Evolutionary conservation across 768 basidiomycete species (phyloP), one percentile per base, ranked within the genome.

Genomic region (Exsudoporus frostii): DNA sequence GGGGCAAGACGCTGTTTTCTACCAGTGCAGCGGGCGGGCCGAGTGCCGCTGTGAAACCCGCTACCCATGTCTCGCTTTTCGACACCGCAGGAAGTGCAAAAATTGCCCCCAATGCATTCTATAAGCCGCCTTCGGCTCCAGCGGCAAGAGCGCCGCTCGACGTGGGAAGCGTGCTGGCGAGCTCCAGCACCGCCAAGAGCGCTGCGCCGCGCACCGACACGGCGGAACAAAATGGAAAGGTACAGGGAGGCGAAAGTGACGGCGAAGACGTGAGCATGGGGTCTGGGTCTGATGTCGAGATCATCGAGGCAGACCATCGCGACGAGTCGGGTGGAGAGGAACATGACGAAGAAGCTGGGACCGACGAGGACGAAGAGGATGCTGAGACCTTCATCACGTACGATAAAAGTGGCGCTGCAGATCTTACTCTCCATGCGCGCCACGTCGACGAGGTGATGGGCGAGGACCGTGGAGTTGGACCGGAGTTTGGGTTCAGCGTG

Each of bases 91-190:
- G 75, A 17, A 77, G 75, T 24, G 84, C 86, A 1, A 78, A 77
- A 45, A 73, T 72, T 30, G 75, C 77, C 9, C 76, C 73, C 22
- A 89, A 88, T 56, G 87, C 87, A 5, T 89, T 89, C 64, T 88
- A 82, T 62, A 74, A 78, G 34, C 85, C 83, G 0, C 77, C 81
- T 4, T 57, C 68, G 11, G 49, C 65, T 1, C 30, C 29, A 8
- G 41, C 27, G 5, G 33, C 25, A 15, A 54, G 20, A 19, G 17
- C 22, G 7, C 39, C 50, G 3, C 33, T 56, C 7, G 56, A 54
- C 17, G 38, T 36, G 34, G 53, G 40, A 10, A 48, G 50, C 8
- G 41, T 27, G 10, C 44, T 52, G 30, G 51, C 38, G 10, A 42
- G 33, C 7, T 43, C 54, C 8, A 37, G 46, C 38, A 10, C 25